phyloP scores from a whole-genome alignment of 2,329 filamentous ascomycete genomes.

The Rhytidhysteron rufulum region DNA sequence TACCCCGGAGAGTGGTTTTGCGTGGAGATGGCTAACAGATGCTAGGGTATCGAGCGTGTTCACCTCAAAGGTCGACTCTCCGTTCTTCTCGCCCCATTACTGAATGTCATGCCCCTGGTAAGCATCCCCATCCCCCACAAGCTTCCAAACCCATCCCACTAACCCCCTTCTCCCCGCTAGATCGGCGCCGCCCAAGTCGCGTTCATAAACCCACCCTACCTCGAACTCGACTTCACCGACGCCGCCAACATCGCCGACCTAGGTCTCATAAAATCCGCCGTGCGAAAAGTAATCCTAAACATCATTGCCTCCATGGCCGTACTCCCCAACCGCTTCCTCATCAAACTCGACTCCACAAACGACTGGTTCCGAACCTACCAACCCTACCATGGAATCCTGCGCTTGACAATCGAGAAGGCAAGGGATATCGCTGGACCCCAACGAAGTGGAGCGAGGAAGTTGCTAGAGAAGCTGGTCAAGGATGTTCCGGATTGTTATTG shows the following conservation, averaged over 20 bases:
- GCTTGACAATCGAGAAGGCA: constrained; percentile 43
- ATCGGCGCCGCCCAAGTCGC: constrained; percentile 48
- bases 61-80: constrained; percentile 44
- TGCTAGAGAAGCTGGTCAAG: constrained; percentile 43
- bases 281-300: constrained; percentile 44
- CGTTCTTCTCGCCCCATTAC: constrained; percentile 44
- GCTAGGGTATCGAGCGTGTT: constrained; percentile 44
- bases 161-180: constrained; percentile 20
- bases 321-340: constrained; percentile 48
- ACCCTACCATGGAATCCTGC: constrained; percentile 41
- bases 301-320: constrained; percentile 46
- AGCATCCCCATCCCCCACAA: no score
- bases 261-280: constrained; percentile 38
- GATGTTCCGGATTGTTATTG: constrained; percentile 48
- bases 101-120: constrained; percentile 46
- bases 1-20: no score
- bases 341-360: constrained; percentile 45
- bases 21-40: constrained; percentile 5
- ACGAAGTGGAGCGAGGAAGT: constrained; percentile 35
- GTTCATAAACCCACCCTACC: constrained; percentile 47
- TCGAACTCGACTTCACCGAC: constrained; percentile 48
- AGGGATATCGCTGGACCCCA: constrained; percentile 37
- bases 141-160: neutral
- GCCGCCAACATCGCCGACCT: constrained; percentile 45
- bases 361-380: constrained; percentile 50